These are phyloP conservation scores for Ustilago nuda DNA, from an alignment of 1,284 basidiomycete species.

Conservation along the genomic window DNA sequence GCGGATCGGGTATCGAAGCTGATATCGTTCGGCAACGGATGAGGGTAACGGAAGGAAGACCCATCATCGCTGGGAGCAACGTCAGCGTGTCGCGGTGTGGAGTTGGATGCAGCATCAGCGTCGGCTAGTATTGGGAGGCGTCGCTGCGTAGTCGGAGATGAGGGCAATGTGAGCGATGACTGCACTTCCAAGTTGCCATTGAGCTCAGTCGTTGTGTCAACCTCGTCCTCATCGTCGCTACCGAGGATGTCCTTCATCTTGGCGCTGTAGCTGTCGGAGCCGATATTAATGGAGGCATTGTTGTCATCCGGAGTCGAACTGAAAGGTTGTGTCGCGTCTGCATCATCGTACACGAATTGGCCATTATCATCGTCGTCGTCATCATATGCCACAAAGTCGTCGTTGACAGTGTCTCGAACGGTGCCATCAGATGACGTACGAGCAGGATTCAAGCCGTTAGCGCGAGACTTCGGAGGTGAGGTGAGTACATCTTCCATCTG, in stretches of 20 bases:
- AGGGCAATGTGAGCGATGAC: slow-evolving; percentile 3
- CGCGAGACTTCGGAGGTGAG: slow-evolving; percentile 14
- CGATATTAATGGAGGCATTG: slow-evolving; percentile 27
- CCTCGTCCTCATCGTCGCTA: slow-evolving; percentile 42
- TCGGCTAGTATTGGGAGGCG: neutral
- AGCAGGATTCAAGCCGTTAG: slow-evolving; percentile 8
- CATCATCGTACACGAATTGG: slow-evolving; percentile 78
- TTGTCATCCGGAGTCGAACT: slow-evolving; percentile 25
- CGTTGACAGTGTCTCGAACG: neutral
- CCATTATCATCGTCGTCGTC: slow-evolving; percentile 74
- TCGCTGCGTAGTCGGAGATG: slow-evolving; percentile 29
- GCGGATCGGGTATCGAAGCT: slow-evolving; percentile 43
- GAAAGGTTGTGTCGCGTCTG: slow-evolving; percentile 70
- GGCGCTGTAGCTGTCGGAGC: slow-evolving; percentile 47
- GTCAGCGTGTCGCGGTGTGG: slow-evolving; percentile 15
- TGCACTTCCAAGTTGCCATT: neutral
- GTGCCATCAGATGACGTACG: slow-evolving; percentile 2
- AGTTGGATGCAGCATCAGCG: slow-evolving; percentile 20
- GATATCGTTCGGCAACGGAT: slow-evolving; percentile 34
- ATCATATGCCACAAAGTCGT: neutral
- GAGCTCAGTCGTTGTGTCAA: neutral
- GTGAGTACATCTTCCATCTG: slow-evolving; percentile 38
- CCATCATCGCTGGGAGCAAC: slow-evolving; percentile 29
- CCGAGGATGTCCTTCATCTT: slow-evolving; percentile 56
- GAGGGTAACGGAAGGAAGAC: slow-evolving; percentile 37